Base-by-base conservation (phyloP, 1,139 yeast genomes). In the Debaryomycetaceae sp. region DNA sequence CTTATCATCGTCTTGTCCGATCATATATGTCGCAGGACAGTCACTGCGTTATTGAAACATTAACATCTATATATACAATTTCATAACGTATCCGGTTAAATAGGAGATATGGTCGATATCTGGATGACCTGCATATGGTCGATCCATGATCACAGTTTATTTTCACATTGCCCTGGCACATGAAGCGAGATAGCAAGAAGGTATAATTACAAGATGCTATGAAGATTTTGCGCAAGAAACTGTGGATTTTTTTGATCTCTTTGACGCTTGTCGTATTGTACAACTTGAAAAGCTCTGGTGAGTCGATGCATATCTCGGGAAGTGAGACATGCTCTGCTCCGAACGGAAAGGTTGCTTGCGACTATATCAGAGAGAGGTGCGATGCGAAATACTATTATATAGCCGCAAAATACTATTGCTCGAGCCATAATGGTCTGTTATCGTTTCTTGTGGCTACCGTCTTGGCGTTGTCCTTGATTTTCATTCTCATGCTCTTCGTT, bases 401-500 rank as follows among this genome's bases (percentile, higher is more conserved):
- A 4, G 66, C 72, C 6, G 50, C 45, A 27, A 44, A 49, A 39
- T 66, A 61, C 48, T 68, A 62, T 47, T 69, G 74, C 46, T 52
- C 59, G 6, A 34, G 36, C 2, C 36, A 45, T 11, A 51, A 48
- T 29, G 59, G 55, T 17, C 49, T 61, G 5, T 34, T 41, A 13
- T 37, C 49, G 8, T 43, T 49, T 17, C 45, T 50, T 11, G 31
- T 53, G 6, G 31, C 46, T n/a, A 37, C 57, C 13, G 58, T 63
- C n/a, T 24, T 51, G 7, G 45, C 48, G 1, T 53, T 63, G 13
- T 34, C 63, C n/a, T 27, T 48, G 6, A 42, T 47, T 4, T 49
- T 65, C 9, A 49, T 54, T 6, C 36, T 59, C 1, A 54, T 66
- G 9, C 50, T 66, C 23, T 45, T 56, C 2, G 51, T 65, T 13